Evolutionary conservation across 31 red algal species (phyloP).

Genomic region (Porphyra umbilicalis): DNA sequence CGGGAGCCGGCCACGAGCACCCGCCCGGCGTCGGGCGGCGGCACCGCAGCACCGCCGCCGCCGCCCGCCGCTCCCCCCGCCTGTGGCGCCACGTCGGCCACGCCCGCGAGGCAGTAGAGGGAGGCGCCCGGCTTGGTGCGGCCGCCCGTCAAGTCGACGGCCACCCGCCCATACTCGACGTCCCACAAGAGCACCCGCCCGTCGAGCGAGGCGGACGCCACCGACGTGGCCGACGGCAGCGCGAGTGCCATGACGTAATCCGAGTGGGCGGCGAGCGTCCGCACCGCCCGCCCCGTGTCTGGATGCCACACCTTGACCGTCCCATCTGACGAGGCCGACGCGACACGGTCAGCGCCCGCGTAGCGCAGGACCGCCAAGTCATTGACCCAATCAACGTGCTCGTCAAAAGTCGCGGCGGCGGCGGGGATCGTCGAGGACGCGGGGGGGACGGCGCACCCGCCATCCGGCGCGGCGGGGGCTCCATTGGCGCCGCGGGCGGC

Average conservation of each 20-base stretch:
- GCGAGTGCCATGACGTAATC: slow-evolving; percentile 95
- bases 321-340: slow-evolving; percentile 77
- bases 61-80: background rate
- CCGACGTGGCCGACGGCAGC: slow-evolving; percentile 18
- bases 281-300: slow-evolving; percentile 15
- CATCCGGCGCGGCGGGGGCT: too few relatives aligned
- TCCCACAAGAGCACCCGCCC: slow-evolving; percentile 87
- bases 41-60: background rate
- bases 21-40: slow-evolving; percentile 3
- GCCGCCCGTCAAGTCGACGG: slow-evolving; percentile 29
- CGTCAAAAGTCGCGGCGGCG: slow-evolving; percentile 44
- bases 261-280: slow-evolving; percentile 68
- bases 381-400: slow-evolving; percentile 96
- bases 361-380: slow-evolving; percentile 43
- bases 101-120: slow-evolving; percentile 6
- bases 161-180: slow-evolving; percentile 39
- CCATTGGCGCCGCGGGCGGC: too few relatives aligned
- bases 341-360: slow-evolving; percentile 40
- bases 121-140: slow-evolving; percentile 10
- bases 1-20: slow-evolving; percentile 69
- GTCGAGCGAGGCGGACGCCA: slow-evolving; percentile 77
- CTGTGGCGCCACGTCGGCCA: background rate
- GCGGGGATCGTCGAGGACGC: background rate
- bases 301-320: slow-evolving; percentile 94
- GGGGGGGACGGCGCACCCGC: background rate